Conservation (phyloP, 2,329 filamentous ascomycete genomes). For the Phaeosphaeriaceae sp. region DNA sequence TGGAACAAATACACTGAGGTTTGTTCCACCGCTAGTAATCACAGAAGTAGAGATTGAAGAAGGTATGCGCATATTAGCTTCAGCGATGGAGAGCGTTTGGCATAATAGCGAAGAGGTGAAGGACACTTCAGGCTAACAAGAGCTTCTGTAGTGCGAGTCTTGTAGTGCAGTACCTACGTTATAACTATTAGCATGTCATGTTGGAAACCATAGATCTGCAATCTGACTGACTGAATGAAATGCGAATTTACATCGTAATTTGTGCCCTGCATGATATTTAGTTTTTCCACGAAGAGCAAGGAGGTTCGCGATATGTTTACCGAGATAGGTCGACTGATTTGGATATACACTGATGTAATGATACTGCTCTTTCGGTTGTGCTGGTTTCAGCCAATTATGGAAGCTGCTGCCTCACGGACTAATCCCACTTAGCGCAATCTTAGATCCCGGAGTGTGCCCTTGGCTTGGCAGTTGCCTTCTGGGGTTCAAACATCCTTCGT, state of each 20-base stretch:
- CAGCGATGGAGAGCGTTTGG: slow-evolving; percentile 66
- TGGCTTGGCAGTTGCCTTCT: slow-evolving; percentile 1
- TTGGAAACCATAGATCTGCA: slow-evolving; percentile 1
- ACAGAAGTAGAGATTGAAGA: slow-evolving; percentile 79
- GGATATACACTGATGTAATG: no score
- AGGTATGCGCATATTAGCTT: slow-evolving; percentile 76
- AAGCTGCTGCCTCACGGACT: no score
- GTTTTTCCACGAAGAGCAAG: no score
- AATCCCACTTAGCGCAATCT: neutral
- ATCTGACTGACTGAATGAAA: no score
- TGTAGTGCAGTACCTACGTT: neutral
- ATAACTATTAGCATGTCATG: slow-evolving; percentile 28
- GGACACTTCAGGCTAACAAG: slow-evolving; percentile 42
- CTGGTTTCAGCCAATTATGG: no score
- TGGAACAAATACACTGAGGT: slow-evolving; percentile 88
- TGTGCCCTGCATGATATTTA: no score
- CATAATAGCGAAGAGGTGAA: slow-evolving; percentile 41
- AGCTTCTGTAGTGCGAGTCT: slow-evolving; percentile 32
- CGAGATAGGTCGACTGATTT: no score
- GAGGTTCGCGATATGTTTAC: no score
- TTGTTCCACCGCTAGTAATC: slow-evolving; percentile 86
- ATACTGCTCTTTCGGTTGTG: no score
- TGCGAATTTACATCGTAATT: no score
- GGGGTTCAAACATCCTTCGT: neutral
- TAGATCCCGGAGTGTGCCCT: neutral